Base-by-base conservation (phyloP, 1,284 basidiomycete species). In the Vanrija sp. region DNA sequence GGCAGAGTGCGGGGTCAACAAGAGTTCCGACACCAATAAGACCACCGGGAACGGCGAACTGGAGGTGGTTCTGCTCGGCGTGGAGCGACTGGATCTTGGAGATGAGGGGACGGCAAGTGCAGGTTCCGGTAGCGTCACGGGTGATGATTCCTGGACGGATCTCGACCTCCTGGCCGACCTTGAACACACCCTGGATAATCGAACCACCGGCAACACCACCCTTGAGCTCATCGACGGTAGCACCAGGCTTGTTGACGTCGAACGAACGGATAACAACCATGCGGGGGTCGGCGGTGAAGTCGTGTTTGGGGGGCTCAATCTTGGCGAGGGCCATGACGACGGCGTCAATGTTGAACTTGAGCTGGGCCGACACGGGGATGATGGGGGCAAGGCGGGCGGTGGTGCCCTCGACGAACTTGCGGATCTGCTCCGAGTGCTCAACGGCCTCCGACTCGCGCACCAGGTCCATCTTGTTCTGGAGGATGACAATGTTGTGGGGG, bases 201-300 rank as follows among this genome's bases (percentile, higher is more conserved):
- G 89, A 94, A 39, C 95, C 95, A 78, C 95, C 95, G 16, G 95
- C 96, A 29, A 98, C 96, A 74, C 96, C 96, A 62, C 95, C 95
- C 78, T 96, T 95, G 58, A 98, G 83, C 60, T 98, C 95, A 66
- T 96, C 89, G 9, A 98, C 92, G 74, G 95, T 91, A 6, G 94
- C 86, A 74, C 95, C 95, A 12, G 95, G 95, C 80, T 97, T 98
- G 84, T 98, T 98, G 76, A 98, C 95, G 77, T 98, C 96, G 79
- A 98, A 98, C n/a, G 94, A 98, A 69, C 93, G 91, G 75, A 98
- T 98, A 73, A 98, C 94, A 69, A 98, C 98, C 64, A 98, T 85
- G 47, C 88, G 86, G 0, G 95, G 92, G 64, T 91, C 86, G 43
- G 92, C 87, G 39, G 86, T 83, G 77, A 98, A 98, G 80, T 98